These are phyloP conservation scores for Paraphoma chrysanthemicola DNA, from an alignment of 2,329 filamentous ascomycete species.

Conservation along the genomic window DNA sequence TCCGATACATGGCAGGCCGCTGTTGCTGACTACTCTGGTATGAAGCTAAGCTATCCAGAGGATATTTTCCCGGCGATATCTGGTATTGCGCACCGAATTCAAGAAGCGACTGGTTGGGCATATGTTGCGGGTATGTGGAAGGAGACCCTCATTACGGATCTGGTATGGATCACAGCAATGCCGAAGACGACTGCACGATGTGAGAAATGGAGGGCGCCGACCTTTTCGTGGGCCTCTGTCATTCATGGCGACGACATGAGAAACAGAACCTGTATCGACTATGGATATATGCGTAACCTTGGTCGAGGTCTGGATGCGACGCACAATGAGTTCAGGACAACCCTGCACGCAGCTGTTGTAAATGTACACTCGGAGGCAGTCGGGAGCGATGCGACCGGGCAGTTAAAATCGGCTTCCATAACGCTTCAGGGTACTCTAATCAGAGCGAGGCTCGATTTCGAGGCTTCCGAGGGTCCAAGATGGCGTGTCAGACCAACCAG, in stretches of 20 bases:
- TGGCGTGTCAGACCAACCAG: neutral
- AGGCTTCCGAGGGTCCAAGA: neutral
- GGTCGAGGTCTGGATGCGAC: neutral
- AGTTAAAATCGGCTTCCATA: neutral
- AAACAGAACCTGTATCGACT: neutral
- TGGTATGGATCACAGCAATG: conserved; percentile 4
- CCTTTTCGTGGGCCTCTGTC: conserved; percentile 18
- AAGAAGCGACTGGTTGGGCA: neutral
- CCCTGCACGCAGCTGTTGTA: neutral
- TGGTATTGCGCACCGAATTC: conserved; percentile 4
- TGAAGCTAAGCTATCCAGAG: neutral
- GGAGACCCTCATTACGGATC: conserved; percentile 4
- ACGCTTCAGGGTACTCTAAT: conserved; percentile 1
- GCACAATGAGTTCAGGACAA: neutral
- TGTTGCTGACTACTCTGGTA: conserved; percentile 5
- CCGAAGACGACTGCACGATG: neutral
- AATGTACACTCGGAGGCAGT: neutral
- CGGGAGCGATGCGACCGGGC: neutral
- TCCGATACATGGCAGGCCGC: conserved; percentile 2
- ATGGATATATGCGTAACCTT: neutral
- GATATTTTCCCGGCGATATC: conserved; percentile 5
- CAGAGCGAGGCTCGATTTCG: neutral
- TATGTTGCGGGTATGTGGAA: conserved; percentile 17
- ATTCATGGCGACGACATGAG: no score
- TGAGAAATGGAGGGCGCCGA: conserved; percentile 11